Base-by-base conservation (phyloP, 768 basidiomycete species). In the Chalciporus pseudorubinellus region DNA sequence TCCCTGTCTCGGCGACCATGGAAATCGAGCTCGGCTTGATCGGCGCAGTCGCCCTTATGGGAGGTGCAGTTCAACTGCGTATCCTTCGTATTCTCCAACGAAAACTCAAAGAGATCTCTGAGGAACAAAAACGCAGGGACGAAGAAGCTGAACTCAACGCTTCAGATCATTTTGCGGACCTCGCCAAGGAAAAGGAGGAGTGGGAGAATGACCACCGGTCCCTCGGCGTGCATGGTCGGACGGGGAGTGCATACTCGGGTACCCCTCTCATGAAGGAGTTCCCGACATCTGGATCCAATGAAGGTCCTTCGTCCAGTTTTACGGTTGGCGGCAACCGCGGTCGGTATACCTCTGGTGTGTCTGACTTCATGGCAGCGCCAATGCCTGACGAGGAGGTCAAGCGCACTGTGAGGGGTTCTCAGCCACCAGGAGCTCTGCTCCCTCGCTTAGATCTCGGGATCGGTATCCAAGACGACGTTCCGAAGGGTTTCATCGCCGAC, bases 1-100 rank as follows among this genome's bases (percentile, higher is more conserved):
- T 89, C 64, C 92, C 93, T 26, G 83, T 95, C 46, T 80, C 88
- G 5, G 92, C 94, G 64, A 85, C 85, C 8, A 95, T 95, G 92
- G 79, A 90, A 65, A 93, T 98, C 52, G 95, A 97, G 64, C 78
- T 98, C 26, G 95, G 93, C 24, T 80, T 97, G 59, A 82, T 92
- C 52, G 90, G 77, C 39, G 92, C 92, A 3, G 75, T 95, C 36
- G 77, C 89, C 21, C 72, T 95, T 48, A 89, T 90, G 83, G 92
- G 92, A 39, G 82, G 85, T 24, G 91, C 94, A 3, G 87, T 97
- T 41, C 95, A 98, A 70, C 79, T 94, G 61, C 87, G 89, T 47
- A 84, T 97, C 56, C 81, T 93, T 55, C 81, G 81, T 51, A 78
- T 91, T 39, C 82, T 98, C 14, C 85, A 86, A 65, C 77, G 77